Evolutionary conservation across 1,284 basidiomycete genomes (phyloP), one percentile per base, ranked within the genome.

Genomic region (Coriolopsis trogii): DNA sequence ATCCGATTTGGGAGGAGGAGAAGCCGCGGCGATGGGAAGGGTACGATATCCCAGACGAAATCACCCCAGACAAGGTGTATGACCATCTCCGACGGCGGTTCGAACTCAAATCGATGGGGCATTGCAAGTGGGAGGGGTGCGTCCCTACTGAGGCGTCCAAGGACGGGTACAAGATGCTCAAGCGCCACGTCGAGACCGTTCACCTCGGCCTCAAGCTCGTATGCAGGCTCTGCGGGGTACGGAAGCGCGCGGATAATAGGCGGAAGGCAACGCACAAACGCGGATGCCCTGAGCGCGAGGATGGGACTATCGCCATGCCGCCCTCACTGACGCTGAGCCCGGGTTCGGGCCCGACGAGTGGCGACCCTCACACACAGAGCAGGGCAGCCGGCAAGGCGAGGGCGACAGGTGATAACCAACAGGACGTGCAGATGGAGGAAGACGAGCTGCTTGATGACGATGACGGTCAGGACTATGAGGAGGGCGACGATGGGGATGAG

Each of bases 1-100:
- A 37, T 28, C 51, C 51, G 29, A 52, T 52, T 41, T 52, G 51
- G 51, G 51, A 52, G 41, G 45, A 52, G 51, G 51, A 52, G 41
- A 39, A 45, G 34, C 51, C 51, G 45, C 45, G 51, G 45, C 26
- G 33, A 23, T 52, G 51, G 51, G 51, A 46, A 29, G 28, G 24
- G 13, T 46, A 52, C 45, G 24, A 25, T 20, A 38, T 52, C 51
- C 51, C 51, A 36, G 51, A 52, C 45, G 51, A 52, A 25, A 41
- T 52, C 45, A 16, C 40, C 16, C 25, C 51, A 24, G 51, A 46
- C 21, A 33, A 46, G 18, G 31, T 55, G 30, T 58, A 49, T 43
- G 46, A 47, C 20, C 37, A 52, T 20, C 50, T 58, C 10, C 46
- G 46, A 41, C 30, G 38, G 26, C n/a, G 25, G 41, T 37, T 48